Evolutionary conservation across 805 yeast genomes (phyloP).

Genomic region (Zygosaccharomyces lentus): DNA sequence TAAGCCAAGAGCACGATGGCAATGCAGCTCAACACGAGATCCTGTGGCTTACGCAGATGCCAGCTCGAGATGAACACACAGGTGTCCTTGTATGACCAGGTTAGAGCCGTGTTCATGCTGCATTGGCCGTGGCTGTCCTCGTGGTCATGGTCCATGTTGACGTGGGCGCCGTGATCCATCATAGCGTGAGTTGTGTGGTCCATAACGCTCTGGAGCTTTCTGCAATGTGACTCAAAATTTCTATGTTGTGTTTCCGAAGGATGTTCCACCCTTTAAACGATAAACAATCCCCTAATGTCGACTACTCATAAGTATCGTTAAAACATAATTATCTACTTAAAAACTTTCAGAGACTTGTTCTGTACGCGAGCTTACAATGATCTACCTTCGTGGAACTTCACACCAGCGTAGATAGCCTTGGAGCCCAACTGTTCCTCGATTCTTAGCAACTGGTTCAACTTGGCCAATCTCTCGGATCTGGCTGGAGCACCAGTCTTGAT

Average conservation of each 20-base stretch:
- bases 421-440: constrained; percentile 98
- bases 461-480: constrained; percentile 99
- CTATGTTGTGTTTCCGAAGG: too few relatives aligned
- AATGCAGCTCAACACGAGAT: constrained; percentile 49
- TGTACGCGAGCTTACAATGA: constrained; percentile 33
- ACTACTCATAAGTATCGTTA: constrained; percentile 3
- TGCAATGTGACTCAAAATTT: too few relatives aligned
- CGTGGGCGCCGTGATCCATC: neutral
- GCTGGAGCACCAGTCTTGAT: constrained; percentile 99
- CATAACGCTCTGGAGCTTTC: neutral
- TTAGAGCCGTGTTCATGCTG: constrained; percentile 69
- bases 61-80: constrained; percentile 77
- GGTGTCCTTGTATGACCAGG: constrained; percentile 70
- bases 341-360: neutral
- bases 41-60: constrained; percentile 56
- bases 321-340: constrained; percentile 5
- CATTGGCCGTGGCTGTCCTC: constrained; percentile 38
- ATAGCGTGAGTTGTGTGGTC: neutral
- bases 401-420: constrained; percentile 96
- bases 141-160: constrained; percentile 19
- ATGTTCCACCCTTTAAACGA: neutral
- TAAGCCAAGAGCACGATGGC: constrained; percentile 47
- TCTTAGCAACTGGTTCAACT: constrained; percentile 96
- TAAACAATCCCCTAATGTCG: neutral
- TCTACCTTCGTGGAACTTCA: constrained; percentile 65